Evolutionary conservation across 2,329 filamentous ascomycete species (phyloP).

Genomic region (Talaromyces atroroseus): DNA sequence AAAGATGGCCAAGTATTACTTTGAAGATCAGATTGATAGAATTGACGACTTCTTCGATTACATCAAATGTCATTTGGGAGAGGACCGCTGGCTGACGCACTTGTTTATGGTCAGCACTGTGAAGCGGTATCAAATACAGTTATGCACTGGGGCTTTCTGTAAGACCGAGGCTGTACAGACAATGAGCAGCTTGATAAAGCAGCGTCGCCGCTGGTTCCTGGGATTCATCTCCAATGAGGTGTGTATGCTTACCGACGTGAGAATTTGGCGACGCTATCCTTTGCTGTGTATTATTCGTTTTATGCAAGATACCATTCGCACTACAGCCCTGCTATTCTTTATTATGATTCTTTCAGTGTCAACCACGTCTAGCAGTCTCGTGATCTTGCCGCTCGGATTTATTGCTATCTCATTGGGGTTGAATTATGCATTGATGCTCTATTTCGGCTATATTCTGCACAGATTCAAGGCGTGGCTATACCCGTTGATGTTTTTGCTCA

Average conservation of each 20-base stretch:
- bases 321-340: slow-evolving; percentile 88
- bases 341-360: slow-evolving; percentile 83
- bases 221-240: slow-evolving; percentile 98
- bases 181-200: slow-evolving; percentile 79
- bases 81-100: slow-evolving; percentile 95
- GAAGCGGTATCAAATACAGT: slow-evolving; percentile 89
- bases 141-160: slow-evolving; percentile 96
- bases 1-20: slow-evolving; percentile 97
- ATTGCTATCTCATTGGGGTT: slow-evolving; percentile 87
- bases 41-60: slow-evolving; percentile 96
- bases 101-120: slow-evolving; percentile 97
- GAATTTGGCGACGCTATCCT: slow-evolving; percentile 87
- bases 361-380: slow-evolving; percentile 72
- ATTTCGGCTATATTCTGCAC: slow-evolving; percentile 81
- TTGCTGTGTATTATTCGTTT: slow-evolving; percentile 80
- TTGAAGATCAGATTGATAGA: slow-evolving; percentile 91
- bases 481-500: slow-evolving; percentile 89
- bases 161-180: slow-evolving; percentile 96
- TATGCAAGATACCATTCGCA: slow-evolving; percentile 93
- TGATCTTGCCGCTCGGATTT: slow-evolving; percentile 83
- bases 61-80: slow-evolving; percentile 88
- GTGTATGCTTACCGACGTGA: slow-evolving; percentile 92
- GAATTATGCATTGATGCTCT: slow-evolving; percentile 94
- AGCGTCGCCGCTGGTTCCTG: slow-evolving; percentile 91
- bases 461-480: slow-evolving; percentile 94